Percentiles rank a stretch among this genome's conserved stretches.
Evolutionary conservation across 1,284 basidiomycete genomes (phyloP).

Genomic region (Marasmius tenuissimus): DNA sequence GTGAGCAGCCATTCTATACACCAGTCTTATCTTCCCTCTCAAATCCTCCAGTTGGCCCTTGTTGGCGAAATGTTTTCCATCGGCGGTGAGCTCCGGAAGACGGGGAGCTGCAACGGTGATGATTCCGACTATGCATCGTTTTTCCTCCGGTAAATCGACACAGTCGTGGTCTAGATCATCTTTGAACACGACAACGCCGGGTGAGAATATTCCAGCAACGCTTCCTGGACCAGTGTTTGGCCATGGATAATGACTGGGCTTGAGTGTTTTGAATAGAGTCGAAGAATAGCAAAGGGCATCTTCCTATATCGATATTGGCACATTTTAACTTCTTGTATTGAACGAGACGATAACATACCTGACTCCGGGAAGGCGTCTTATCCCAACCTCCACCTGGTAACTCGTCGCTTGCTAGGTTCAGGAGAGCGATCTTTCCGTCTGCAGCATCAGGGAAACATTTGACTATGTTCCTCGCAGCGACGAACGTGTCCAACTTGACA

Average conservation of each 20-base stretch:
- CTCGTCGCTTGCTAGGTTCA: constrained; percentile 43
- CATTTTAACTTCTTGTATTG: not conserved
- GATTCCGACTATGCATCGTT: constrained; percentile 38
- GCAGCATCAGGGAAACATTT: constrained; percentile 14
- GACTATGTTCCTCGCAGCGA: not conserved
- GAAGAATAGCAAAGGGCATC: constrained; percentile 47
- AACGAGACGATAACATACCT: constrained; percentile 22
- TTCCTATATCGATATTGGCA: constrained; percentile 26
- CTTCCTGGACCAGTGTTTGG: constrained; percentile 41
- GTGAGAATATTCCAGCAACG: constrained; percentile 40
- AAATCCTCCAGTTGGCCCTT: constrained; percentile 31
- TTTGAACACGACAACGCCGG: constrained; percentile 45
- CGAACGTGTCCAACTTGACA: constrained; percentile 3
- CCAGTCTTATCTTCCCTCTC: constrained; percentile 39
- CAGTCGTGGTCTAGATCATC: constrained; percentile 42
- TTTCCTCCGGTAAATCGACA: constrained; percentile 28
- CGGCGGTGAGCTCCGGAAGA: constrained; percentile 27
- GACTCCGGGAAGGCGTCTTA: constrained; percentile 29
- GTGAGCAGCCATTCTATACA: constrained; percentile 42
- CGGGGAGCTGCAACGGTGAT: constrained; percentile 45
- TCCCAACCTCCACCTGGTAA: constrained; percentile 34
- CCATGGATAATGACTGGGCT: constrained; percentile 43
- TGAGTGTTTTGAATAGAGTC: constrained; percentile 42
- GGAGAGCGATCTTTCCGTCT: constrained; percentile 32
- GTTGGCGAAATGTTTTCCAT: constrained; percentile 25